Evolutionary conservation across 768 basidiomycete genomes (phyloP).

Genomic region (Mycena indigotica): DNA sequence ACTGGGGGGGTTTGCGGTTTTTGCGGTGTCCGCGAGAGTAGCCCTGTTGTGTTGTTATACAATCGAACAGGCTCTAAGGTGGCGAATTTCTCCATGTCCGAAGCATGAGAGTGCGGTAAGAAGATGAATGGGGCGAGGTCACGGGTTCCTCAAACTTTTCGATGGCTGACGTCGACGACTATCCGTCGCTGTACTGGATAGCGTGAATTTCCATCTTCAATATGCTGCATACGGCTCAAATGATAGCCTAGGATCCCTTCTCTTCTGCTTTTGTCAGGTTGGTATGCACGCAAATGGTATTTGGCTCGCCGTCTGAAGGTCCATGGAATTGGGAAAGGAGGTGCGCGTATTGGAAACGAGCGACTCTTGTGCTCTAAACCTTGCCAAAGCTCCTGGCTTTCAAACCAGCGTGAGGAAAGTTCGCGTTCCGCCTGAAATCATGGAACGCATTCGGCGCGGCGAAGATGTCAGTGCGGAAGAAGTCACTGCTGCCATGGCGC

Average conservation of each 20-base stretch:
- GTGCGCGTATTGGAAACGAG: constrained; percentile 33
- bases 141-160: not conserved
- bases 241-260: constrained; percentile 44
- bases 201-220: constrained; percentile 40
- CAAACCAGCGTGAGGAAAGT: constrained; percentile 54
- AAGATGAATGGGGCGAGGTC: no score
- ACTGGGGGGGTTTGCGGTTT: constrained; percentile 34
- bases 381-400: constrained; percentile 50
- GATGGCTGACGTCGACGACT: constrained; percentile 27
- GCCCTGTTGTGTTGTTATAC: constrained; percentile 39
- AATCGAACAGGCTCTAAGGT: constrained; percentile 76
- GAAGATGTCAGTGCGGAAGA: constrained; percentile 57
- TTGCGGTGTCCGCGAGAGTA: constrained; percentile 29
- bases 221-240: not conserved
- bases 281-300: constrained; percentile 53
- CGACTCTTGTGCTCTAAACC: constrained; percentile 2
- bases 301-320: constrained; percentile 45
- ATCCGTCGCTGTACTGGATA: constrained; percentile 49
- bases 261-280: constrained; percentile 46
- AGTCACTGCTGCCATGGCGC: constrained; percentile 47
- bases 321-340: constrained; percentile 60
- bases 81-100: constrained; percentile 80
- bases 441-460: constrained; percentile 51
- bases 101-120: not conserved
- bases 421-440: constrained; percentile 57